Percentiles rank a stretch among this genome's conserved stretches.
phyloP scores from a whole-genome alignment of 768 basidiomycete species.

The Coprinopsis marcescibilis region DNA sequence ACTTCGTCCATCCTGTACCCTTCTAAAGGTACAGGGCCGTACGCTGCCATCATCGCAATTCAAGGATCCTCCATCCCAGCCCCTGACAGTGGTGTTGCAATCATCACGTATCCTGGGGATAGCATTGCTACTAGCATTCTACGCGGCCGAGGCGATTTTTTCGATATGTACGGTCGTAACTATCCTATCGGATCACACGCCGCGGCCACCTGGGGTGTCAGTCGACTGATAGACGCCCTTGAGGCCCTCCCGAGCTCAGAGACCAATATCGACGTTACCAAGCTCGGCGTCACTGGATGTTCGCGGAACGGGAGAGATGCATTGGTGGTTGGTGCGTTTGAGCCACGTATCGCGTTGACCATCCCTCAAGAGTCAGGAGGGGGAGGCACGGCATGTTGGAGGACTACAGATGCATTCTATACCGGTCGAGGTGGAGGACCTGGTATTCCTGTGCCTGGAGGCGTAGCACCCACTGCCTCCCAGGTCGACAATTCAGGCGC shows the following conservation, averaged over 20 bases:
- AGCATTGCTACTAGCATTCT: constrained; percentile 36
- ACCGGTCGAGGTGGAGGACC: constrained; percentile 36
- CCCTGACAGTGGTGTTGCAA: constrained; percentile 30
- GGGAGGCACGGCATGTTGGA: constrained; percentile 54
- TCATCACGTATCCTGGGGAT: constrained; percentile 41
- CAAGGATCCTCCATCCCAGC: constrained; percentile 35
- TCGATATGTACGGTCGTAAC: constrained; percentile 40
- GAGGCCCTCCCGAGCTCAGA: constrained; percentile 29
- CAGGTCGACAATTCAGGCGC: constrained; percentile 56
- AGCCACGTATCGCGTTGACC: constrained; percentile 47
- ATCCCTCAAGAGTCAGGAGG: constrained; percentile 60
- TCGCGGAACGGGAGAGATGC: constrained; percentile 54
- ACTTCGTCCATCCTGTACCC: constrained; percentile 34
- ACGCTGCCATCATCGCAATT: constrained; percentile 44
- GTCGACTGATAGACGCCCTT: constrained; percentile 51
- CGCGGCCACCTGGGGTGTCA: constrained; percentile 54
- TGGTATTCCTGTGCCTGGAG: constrained; percentile 33
- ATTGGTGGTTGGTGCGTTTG: constrained; percentile 50
- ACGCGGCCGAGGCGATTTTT: constrained; percentile 51
- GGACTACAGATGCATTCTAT: constrained; percentile 40
- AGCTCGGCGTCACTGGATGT: constrained; percentile 49
- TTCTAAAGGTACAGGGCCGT: constrained; percentile 31
- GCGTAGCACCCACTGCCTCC: constrained; percentile 43
- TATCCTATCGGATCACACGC: constrained; percentile 44
- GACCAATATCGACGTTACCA: constrained; percentile 32